phyloP scores from a whole-genome alignment of 257 asterid genomes.

The Solanum peruvianum region DNA sequence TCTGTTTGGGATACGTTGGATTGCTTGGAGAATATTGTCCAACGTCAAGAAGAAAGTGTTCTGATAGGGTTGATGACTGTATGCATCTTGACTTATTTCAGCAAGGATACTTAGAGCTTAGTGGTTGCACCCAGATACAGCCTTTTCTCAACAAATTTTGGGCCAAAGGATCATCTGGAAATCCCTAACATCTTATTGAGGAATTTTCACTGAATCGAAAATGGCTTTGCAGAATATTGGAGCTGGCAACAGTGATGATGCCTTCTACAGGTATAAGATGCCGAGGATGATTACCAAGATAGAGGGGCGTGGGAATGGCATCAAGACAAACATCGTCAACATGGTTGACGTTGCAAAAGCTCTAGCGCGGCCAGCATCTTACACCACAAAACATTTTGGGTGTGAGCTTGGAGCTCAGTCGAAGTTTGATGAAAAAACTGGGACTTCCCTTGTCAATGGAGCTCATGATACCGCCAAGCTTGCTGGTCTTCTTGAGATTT shows the following conservation, averaged over 20 bases:
- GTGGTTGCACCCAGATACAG: conserved; percentile 12
- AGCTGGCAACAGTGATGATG: conserved; percentile 36
- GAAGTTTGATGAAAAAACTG: conserved; percentile 36
- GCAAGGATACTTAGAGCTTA: conserved; percentile 2
- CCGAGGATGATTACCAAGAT: conserved; percentile 32
- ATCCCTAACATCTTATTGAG: background rate
- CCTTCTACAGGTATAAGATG: conserved; percentile 42
- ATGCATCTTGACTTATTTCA: conserved; percentile 22
- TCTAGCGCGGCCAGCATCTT: conserved; percentile 31
- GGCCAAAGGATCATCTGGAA: conserved; percentile 5
- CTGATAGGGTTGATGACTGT: conserved; percentile 10
- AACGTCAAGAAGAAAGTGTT: conserved; percentile 19
- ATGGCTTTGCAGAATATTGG: conserved; percentile 36
- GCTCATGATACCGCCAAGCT: conserved; percentile 33
- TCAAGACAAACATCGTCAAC: conserved; percentile 32
- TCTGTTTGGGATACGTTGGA: conserved; percentile 20
- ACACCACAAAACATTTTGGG: conserved; percentile 29
- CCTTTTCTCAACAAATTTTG: conserved; percentile 1
- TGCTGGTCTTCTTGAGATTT: conserved; percentile 28
- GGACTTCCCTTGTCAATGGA: conserved; percentile 32
- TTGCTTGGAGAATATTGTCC: conserved; percentile 33
- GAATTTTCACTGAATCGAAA: background rate
- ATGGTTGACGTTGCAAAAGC: conserved; percentile 36
- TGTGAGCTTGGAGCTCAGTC: conserved; percentile 41
- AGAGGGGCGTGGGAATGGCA: conserved; percentile 40